Evolutionary conservation across 192 early-diverging fungal genomes (phyloP).

Genomic region (Linderina pennispora): DNA sequence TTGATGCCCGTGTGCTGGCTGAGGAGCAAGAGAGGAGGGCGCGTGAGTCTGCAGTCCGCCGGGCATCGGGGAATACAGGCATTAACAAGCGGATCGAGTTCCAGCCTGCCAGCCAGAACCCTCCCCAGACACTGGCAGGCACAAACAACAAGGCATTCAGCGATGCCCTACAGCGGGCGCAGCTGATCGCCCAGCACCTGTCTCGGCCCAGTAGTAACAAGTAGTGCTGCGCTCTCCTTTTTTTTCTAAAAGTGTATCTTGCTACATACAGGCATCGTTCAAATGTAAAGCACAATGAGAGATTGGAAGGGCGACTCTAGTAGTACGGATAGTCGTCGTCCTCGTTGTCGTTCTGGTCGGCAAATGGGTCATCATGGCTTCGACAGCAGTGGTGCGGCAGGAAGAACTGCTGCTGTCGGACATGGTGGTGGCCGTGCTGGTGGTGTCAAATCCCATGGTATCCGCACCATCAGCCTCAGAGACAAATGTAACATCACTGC

Average conservation of each 20-base stretch:
- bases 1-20: slow-evolving; percentile 21
- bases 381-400: slow-evolving; percentile 18
- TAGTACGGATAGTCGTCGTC: too few relatives aligned
- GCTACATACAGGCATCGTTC: too few relatives aligned
- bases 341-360: slow-evolving; percentile 1
- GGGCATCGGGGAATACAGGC: too few relatives aligned
- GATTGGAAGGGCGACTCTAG: too few relatives aligned
- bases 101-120: slow-evolving; percentile 9
- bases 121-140: neutral
- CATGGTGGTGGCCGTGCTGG: too few relatives aligned
- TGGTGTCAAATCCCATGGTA: neutral
- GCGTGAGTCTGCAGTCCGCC: slow-evolving; percentile 28
- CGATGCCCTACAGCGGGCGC: slow-evolving; percentile 36
- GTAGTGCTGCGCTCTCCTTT: neutral
- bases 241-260: too few relatives aligned
- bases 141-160: slow-evolving; percentile 17
- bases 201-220: slow-evolving; percentile 5
- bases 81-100: too few relatives aligned
- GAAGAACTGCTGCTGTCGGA: slow-evolving; percentile 18
- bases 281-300: too few relatives aligned
- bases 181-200: slow-evolving; percentile 37
- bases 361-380: slow-evolving; percentile 5
- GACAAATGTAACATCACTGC: slow-evolving; percentile 14
- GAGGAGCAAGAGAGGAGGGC: slow-evolving; percentile 33
- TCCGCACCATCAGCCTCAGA: slow-evolving; percentile 12